phyloP scores from a whole-genome alignment of 208 protist species.

The Wallacemonas rigidus region DNA sequence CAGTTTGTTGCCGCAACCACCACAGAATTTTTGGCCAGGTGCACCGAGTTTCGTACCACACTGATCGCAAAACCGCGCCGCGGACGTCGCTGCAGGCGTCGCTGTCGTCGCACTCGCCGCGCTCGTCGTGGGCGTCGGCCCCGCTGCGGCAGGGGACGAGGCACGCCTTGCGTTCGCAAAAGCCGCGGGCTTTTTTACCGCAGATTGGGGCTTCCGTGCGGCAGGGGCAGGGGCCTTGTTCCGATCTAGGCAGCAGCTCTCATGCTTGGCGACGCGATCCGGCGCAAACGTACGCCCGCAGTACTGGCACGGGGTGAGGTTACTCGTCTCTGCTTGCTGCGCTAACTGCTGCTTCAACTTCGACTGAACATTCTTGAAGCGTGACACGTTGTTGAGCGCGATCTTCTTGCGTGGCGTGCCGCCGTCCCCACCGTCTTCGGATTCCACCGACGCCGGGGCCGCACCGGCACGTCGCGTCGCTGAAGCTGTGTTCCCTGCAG shows the following conservation, averaged over 20 bases:
- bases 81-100: constrained; percentile 3
- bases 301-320: constrained; percentile 53
- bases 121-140: background rate
- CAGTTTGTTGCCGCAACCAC: constrained; percentile 63
- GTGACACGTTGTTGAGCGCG: constrained; percentile 76
- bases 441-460: background rate
- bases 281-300: constrained; percentile 80
- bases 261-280: constrained; percentile 81
- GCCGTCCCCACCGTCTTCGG: background rate
- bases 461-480: background rate
- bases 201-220: constrained; percentile 6
- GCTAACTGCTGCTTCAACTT: constrained; percentile 48
- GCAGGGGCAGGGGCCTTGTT: constrained; percentile 36
- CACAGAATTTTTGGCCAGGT: constrained; percentile 55
- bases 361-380: constrained; percentile 79
- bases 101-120: background rate
- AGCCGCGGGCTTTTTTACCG: background rate
- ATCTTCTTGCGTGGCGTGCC: constrained; percentile 43
- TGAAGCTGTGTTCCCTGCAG: too few relatives aligned
- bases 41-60: constrained; percentile 51
- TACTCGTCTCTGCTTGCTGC: constrained; percentile 23
- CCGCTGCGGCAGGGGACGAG: background rate
- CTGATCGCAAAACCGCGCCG: constrained; percentile 59
- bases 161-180: constrained; percentile 16
- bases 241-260: constrained; percentile 76